Conservation (phyloP, 305 asterid genomes). For the Andrographis paniculata region DNA sequence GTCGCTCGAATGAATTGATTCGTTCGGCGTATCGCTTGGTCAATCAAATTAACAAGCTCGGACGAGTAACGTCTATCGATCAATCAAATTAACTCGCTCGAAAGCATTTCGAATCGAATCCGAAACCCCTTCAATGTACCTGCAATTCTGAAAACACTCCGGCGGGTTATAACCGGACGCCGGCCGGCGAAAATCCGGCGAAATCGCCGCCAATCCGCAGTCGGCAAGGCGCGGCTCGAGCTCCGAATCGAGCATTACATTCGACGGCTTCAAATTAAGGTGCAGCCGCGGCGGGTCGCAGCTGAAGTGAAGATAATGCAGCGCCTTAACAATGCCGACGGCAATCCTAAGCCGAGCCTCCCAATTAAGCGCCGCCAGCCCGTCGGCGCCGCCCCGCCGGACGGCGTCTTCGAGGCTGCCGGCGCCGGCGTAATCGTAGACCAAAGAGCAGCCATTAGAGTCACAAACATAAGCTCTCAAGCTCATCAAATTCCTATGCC, state of each 20-base stretch:
- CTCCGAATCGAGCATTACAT: constrained; percentile 63
- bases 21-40: no score
- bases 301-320: constrained; percentile 74
- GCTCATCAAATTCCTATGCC: constrained; percentile 89
- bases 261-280: constrained; percentile 75
- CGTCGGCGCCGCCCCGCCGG: constrained; percentile 53
- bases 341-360: constrained; percentile 68
- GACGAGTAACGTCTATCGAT: no score
- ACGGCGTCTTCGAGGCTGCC: constrained; percentile 84
- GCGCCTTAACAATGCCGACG: constrained; percentile 68
- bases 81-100: no score
- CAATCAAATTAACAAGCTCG: no score
- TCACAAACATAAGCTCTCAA: constrained; percentile 71
- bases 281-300: constrained; percentile 64
- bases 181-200: constrained; percentile 41
- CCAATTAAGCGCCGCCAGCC: constrained; percentile 64
- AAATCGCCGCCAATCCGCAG: constrained; percentile 59
- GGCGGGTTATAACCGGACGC: constrained; percentile 64
- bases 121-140: constrained; percentile 33
- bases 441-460: constrained; percentile 40
- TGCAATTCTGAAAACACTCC: constrained; percentile 58
- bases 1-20: no score
- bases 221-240: constrained; percentile 78
- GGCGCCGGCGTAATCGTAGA: constrained; percentile 55
- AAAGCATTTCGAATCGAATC: no score